Evolutionary conservation across 1,139 yeast species (phyloP).

Genomic region (Debaryomyces robertsiae): DNA sequence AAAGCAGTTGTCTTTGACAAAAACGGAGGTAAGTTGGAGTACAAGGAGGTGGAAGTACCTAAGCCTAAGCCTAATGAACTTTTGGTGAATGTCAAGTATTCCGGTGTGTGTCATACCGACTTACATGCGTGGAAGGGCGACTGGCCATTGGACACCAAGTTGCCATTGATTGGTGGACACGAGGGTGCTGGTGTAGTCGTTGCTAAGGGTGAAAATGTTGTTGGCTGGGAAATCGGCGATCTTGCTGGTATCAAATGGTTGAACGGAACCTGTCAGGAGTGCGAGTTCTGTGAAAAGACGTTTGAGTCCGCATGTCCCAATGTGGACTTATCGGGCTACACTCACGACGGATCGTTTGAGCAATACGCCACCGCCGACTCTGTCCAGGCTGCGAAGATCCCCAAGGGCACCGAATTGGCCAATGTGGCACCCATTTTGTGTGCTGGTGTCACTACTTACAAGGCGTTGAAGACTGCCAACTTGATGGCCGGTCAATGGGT

Average conservation of each 20-base stretch:
- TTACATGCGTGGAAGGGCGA: conserved; percentile 83
- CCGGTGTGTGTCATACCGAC: conserved; percentile 82
- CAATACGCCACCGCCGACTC: conserved; percentile 85
- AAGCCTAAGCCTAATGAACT: conserved; percentile 67
- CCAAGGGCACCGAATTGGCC: conserved; percentile 71
- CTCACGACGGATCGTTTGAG: conserved; percentile 81
- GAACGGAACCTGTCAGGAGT: conserved; percentile 68
- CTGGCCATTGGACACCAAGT: conserved; percentile 68
- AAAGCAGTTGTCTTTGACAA: conserved; percentile 42
- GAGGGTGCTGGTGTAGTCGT: conserved; percentile 85
- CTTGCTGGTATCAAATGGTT: conserved; percentile 77
- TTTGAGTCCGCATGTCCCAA: conserved; percentile 67
- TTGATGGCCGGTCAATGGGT: conserved; percentile 73
- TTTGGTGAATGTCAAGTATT: conserved; percentile 67
- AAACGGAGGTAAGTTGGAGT: conserved; percentile 48
- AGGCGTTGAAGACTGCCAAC: conserved; percentile 72
- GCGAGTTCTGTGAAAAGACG: conserved; percentile 68
- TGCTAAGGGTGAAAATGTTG: conserved; percentile 66
- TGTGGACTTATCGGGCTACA: conserved; percentile 74
- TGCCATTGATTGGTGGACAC: conserved; percentile 80
- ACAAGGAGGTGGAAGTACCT: conserved; percentile 70
- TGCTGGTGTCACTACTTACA: conserved; percentile 82
- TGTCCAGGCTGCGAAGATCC: conserved; percentile 79
- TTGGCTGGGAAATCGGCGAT: conserved; percentile 70
- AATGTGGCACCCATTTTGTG: conserved; percentile 76